Evolutionary conservation across 805 yeast genomes (phyloP), one percentile per base, ranked within the genome.

Genomic region (Candida cerambycidarum): DNA sequence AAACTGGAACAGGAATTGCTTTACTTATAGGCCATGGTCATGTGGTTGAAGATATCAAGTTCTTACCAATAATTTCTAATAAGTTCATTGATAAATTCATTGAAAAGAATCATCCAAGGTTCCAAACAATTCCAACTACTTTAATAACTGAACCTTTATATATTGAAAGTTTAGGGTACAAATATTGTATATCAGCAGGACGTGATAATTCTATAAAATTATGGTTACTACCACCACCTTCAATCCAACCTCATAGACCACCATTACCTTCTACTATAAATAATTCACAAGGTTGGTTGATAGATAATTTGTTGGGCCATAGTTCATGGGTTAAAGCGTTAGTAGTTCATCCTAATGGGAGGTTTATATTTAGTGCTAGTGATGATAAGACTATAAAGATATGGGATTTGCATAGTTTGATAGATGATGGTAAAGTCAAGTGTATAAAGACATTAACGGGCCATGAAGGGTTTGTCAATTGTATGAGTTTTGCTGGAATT

Each of bases 261-360:
- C 84, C 85, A 6, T 63, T 77, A 32, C 85, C 89, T 0, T 63
- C 80, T 0, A 54, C 57, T 23, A 50, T 58, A 17, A 61, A 76
- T 15, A 75, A 80, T 53, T 79, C 85, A 1, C 78, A 81, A 37
- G 92, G 86, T 2, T 73, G 70, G 52, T 64, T 78, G 18, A 54
- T 88, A 1, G 69, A 73, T 17, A 79, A 80, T 14, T 63, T 88
- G 9, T 54, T 64, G 5, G 97, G 93, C 2, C 97, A 90, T 61
- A 79, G 80, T 38, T 85, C 93, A 8, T 90, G 98, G 98, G 85
- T 92, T 1, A 78, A 84, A 47, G 76, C 80, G 6, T 54, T 89
- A 5, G 67, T 68, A 8, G 63, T 85, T 37, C 96, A 89, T 61
- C 95, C 96, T 1, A 80, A 78, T 51, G 95, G 93, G 0, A 71